Evolutionary conservation across 768 basidiomycete genomes (phyloP).

Genomic region (Baorangia bicolor): DNA sequence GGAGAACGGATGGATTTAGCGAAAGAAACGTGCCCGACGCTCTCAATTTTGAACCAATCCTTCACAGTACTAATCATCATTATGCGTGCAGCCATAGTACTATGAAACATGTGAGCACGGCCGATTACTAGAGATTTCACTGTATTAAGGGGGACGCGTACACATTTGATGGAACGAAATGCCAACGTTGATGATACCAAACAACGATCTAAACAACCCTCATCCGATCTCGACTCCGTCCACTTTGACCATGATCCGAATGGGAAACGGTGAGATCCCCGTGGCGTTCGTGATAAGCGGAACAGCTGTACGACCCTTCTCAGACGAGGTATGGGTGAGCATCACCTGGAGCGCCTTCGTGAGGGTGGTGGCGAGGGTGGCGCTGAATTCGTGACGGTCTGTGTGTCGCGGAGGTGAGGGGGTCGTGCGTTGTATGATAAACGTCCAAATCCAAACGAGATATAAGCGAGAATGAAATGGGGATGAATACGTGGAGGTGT

Average conservation of each 20-base stretch:
- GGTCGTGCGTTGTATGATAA: neutral
- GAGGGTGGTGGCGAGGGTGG: constrained; percentile 58
- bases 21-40: neutral
- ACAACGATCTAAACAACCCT: neutral
- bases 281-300: constrained; percentile 76
- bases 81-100: constrained; percentile 10
- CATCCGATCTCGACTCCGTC: constrained; percentile 62
- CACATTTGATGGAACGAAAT: neutral
- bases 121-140: neutral
- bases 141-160: neutral
- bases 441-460: neutral
- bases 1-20: neutral
- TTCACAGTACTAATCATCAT: neutral
- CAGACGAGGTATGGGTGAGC: constrained; percentile 76
- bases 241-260: constrained; percentile 65
- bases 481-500: neutral
- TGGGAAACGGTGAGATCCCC: constrained; percentile 80
- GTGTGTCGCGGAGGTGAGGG: neutral
- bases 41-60: neutral
- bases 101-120: neutral
- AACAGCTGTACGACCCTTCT: constrained; percentile 68
- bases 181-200: neutral
- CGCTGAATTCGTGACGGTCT: constrained; percentile 54
- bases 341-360: constrained; percentile 68
- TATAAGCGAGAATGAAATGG: neutral